phyloP scores from a whole-genome alignment of 2,329 filamentous ascomycete genomes.

The Rhytidhysteron rufulum region DNA sequence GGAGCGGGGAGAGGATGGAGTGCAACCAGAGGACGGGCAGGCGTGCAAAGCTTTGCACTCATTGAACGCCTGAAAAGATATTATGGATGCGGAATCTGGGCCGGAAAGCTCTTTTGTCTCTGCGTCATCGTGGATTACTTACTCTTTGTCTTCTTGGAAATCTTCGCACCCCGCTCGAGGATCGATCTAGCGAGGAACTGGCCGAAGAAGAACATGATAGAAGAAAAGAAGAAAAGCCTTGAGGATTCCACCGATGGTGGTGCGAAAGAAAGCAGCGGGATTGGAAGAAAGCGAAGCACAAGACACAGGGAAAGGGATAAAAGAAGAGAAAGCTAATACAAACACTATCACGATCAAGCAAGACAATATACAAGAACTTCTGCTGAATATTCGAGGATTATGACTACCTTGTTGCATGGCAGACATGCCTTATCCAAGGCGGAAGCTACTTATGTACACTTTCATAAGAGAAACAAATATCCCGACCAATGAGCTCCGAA shows the following conservation, averaged over 20 bases:
- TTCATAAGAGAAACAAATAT: slow-evolving; percentile 7
- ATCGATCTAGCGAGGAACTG: slow-evolving; percentile 91
- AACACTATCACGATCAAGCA: background rate
- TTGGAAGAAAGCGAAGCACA: slow-evolving; percentile 23
- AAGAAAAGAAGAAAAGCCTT: slow-evolving; percentile 10
- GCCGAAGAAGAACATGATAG: slow-evolving; percentile 65
- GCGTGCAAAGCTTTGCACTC: slow-evolving; percentile 80
- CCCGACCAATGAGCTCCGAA: too few species aligned
- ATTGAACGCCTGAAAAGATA: slow-evolving; percentile 95
- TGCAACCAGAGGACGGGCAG: slow-evolving; percentile 63
- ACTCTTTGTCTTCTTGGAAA: slow-evolving; percentile 81
- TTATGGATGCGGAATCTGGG: slow-evolving; percentile 98
- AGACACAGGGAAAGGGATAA: slow-evolving; percentile 23
- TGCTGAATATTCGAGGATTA: background rate
- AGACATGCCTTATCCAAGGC: background rate
- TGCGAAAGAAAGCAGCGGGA: slow-evolving; percentile 3
- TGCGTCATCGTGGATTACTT: slow-evolving; percentile 94
- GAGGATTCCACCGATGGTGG: slow-evolving; percentile 7
- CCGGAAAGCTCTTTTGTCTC: slow-evolving; percentile 92
- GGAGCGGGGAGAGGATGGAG: slow-evolving; percentile 64
- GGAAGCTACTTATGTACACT: background rate
- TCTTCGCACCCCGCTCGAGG: slow-evolving; percentile 75
- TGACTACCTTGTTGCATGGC: background rate
- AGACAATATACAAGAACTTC: background rate
- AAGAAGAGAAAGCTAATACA: slow-evolving; percentile 10